phyloP scores from a whole-genome alignment of 2,329 filamentous ascomycete genomes.

The Talaromyces sp. region DNA sequence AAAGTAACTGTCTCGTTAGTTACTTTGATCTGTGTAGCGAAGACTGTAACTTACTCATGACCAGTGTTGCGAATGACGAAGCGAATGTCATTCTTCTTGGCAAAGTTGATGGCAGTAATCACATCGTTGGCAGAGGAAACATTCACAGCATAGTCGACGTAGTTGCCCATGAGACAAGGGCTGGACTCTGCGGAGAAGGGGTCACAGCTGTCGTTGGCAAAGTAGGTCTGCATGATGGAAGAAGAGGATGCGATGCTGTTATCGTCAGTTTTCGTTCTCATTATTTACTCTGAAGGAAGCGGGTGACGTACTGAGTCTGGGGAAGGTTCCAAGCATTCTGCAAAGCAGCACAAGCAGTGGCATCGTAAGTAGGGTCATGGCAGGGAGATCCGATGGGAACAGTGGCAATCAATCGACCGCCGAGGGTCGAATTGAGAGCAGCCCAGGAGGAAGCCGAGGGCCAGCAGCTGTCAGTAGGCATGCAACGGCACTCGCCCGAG shows the following conservation, averaged over 20 bases:
- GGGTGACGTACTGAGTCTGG: conserved; percentile 6
- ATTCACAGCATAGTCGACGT: conserved; percentile 38
- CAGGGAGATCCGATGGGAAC: conserved; percentile 35
- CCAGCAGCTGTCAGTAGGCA: conserved; percentile 39
- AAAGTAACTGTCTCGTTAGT: conserved; percentile 32
- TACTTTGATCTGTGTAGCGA: not conserved
- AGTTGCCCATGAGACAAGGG: conserved; percentile 32
- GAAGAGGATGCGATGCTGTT: conserved; percentile 26
- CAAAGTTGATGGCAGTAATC: conserved; percentile 12
- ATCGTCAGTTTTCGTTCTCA: not conserved
- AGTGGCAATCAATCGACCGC: conserved; percentile 38
- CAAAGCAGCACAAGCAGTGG: conserved; percentile 1
- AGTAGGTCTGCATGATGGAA: conserved; percentile 35
- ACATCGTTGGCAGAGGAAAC: conserved; percentile 25
- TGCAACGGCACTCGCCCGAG: conserved; percentile 21
- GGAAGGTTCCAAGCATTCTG: conserved; percentile 3
- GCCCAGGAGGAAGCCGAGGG: conserved; percentile 38
- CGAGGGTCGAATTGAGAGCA: conserved; percentile 38
- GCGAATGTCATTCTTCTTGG: conserved; percentile 17
- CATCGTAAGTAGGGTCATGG: conserved; percentile 24
- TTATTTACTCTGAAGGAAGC: too few relatives aligned
- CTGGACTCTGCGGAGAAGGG: conserved; percentile 28
- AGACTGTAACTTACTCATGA: conserved; percentile 10
- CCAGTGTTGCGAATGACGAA: conserved; percentile 21
- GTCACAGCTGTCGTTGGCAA: conserved; percentile 35